Percentiles rank a stretch among this genome's conserved stretches.
These are phyloP conservation scores for Aspergillus ochraceus DNA, from an alignment of 2,329 filamentous ascomycete species.

Conservation along the genomic window DNA sequence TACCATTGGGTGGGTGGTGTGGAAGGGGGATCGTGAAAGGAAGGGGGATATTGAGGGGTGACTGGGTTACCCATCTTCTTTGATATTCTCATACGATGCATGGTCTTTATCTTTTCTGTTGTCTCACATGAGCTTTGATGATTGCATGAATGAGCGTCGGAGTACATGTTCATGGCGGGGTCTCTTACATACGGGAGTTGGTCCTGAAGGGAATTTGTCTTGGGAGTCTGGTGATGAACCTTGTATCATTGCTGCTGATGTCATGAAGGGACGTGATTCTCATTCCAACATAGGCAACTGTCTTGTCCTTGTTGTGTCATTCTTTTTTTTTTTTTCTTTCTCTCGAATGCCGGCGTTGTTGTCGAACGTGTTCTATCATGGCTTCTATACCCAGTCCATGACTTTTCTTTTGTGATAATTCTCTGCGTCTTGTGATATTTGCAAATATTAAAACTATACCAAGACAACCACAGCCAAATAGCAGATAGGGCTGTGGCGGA, in stretches of 20 bases:
- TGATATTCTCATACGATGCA: not conserved
- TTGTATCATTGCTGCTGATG: not conserved
- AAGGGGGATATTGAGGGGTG: conserved; percentile 12
- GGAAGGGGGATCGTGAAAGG: conserved; percentile 24
- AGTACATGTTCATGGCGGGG: not conserved
- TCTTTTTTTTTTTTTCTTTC: not conserved
- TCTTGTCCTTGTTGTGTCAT: not conserved
- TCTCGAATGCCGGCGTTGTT: not conserved
- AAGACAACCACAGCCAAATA: no score
- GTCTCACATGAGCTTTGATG: not conserved
- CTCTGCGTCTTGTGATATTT: no score
- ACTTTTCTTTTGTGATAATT: not conserved
- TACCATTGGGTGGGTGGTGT: conserved; percentile 37
- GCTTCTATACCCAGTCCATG: not conserved
- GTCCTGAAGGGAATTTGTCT: not conserved
- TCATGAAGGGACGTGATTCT: not conserved
- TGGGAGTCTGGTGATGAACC: not conserved
- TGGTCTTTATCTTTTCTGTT: not conserved
- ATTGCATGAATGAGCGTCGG: not conserved
- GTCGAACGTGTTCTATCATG: not conserved
- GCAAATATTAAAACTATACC: no score
- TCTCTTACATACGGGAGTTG: not conserved
- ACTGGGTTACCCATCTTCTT: not conserved
- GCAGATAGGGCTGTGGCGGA: not conserved
- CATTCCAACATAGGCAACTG: no score